These are phyloP conservation scores for Capsicum rhomboideum DNA, from an alignment of 257 asterid genomes.

Conservation along the genomic window DNA sequence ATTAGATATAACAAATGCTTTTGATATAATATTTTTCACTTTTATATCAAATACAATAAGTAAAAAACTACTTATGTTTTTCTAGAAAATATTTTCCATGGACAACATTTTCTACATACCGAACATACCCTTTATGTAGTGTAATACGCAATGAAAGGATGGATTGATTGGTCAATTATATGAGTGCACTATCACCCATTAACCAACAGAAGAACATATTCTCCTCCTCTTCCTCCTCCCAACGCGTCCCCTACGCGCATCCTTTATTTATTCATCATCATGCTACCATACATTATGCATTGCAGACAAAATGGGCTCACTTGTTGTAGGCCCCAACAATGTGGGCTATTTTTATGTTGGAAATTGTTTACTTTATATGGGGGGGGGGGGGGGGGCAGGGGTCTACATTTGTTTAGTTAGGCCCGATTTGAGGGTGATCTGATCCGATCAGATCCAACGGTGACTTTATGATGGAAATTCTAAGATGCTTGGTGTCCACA, in stretches of 20 bases:
- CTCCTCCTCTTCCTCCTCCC: neutral
- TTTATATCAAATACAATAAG: no score
- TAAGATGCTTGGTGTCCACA: slow-evolving; percentile 7
- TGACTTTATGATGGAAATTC: neutral
- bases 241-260: neutral
- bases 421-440: neutral
- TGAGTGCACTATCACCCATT: neutral
- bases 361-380: neutral
- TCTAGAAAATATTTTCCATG: no score
- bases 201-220: slow-evolving; percentile 6
- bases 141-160: neutral
- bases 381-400: neutral
- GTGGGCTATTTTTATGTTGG: neutral
- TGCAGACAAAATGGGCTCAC: neutral
- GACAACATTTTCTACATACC: no score
- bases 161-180: neutral
- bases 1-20: no score
- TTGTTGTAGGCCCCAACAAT: neutral
- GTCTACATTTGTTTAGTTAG: neutral
- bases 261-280: neutral
- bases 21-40: no score
- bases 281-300: neutral
- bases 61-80: no score
- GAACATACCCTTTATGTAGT: neutral
- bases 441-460: slow-evolving; percentile 11